A percentile compares a stretch with the other conserved stretches of the same genome.
Evolutionary conservation across 2,329 filamentous ascomycete genomes (phyloP).

Genomic region (Talaromyces sp.): DNA sequence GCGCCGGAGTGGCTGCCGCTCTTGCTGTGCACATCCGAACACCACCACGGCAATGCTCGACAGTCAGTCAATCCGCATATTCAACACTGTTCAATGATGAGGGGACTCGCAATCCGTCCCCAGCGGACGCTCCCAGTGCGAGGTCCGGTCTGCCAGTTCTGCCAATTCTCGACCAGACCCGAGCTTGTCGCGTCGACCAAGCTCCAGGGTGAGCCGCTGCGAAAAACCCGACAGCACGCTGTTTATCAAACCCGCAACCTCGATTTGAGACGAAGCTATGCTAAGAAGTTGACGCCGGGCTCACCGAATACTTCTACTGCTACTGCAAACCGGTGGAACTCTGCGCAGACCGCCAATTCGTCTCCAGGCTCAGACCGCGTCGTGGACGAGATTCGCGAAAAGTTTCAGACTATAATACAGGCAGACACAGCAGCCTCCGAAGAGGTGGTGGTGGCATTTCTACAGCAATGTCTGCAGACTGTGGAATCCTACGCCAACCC

Average conservation of each 20-base stretch:
- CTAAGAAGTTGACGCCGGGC: neutral
- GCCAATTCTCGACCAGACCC: conserved; percentile 26
- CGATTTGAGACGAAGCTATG: neutral
- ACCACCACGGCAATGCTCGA: neutral
- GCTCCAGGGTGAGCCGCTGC: conserved; percentile 3
- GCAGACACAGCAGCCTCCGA: conserved; percentile 29
- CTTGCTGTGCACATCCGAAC: neutral
- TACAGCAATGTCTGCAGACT: conserved; percentile 30
- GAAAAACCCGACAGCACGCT: conserved; percentile 1
- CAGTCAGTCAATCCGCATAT: neutral
- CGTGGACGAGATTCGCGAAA: conserved; percentile 26
- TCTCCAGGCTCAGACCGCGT: conserved; percentile 10
- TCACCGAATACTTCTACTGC: neutral
- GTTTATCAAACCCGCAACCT: neutral
- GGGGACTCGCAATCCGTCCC: conserved; percentile 26
- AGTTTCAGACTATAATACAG: conserved; percentile 23
- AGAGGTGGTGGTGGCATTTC: conserved; percentile 25
- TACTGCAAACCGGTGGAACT: neutral
- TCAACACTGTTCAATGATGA: conserved; percentile 22
- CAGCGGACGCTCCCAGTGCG: conserved; percentile 12
- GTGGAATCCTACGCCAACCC: conserved; percentile 23
- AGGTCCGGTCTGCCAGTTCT: conserved; percentile 32
- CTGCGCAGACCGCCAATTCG: neutral
- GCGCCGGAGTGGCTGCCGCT: neutral
- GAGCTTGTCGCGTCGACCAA: conserved; percentile 12